phyloP scores from a whole-genome alignment of 371 early-diverging fungal species.

The Mortierella sp. region DNA sequence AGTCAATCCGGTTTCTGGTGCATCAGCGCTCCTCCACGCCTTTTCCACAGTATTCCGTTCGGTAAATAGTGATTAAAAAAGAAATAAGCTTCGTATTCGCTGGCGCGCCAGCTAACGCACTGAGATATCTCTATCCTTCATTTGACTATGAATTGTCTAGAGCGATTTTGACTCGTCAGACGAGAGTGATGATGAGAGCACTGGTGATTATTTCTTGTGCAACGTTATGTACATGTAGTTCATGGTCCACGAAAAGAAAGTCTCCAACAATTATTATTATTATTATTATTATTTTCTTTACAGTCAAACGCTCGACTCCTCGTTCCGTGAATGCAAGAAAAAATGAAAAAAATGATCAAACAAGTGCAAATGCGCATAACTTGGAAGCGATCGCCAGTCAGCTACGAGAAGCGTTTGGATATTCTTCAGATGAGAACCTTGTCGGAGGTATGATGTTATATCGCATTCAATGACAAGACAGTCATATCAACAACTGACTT shows the following conservation, averaged over 20 bases:
- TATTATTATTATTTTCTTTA: not conserved
- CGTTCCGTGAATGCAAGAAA: not conserved
- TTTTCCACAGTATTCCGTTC: constrained; percentile 28
- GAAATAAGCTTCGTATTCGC: no score
- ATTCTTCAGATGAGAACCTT: constrained; percentile 65
- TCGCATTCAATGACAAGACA: not conserved
- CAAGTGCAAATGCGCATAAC: constrained; percentile 5
- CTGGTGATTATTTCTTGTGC: not conserved
- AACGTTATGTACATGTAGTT: not conserved
- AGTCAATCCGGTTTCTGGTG: constrained; percentile 6
- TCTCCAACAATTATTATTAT: not conserved
- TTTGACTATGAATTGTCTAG: not conserved
- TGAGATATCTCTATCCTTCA: no score
- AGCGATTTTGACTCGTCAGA: not conserved
- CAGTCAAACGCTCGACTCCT: no score
- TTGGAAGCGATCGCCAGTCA: constrained; percentile 62
- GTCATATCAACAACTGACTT: not conserved
- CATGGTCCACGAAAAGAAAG: no score
- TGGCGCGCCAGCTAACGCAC: no score
- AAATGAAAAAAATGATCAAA: not conserved
- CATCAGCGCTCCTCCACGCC: constrained; percentile 26
- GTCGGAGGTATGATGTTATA: constrained; percentile 57
- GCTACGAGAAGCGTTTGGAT: constrained; percentile 69
- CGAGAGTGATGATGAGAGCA: not conserved
- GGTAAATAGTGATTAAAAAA: constrained; percentile 3